Conservation (phyloP, 352 stramenopile genomes). For the Globisporangium sylvaticum region DNA sequence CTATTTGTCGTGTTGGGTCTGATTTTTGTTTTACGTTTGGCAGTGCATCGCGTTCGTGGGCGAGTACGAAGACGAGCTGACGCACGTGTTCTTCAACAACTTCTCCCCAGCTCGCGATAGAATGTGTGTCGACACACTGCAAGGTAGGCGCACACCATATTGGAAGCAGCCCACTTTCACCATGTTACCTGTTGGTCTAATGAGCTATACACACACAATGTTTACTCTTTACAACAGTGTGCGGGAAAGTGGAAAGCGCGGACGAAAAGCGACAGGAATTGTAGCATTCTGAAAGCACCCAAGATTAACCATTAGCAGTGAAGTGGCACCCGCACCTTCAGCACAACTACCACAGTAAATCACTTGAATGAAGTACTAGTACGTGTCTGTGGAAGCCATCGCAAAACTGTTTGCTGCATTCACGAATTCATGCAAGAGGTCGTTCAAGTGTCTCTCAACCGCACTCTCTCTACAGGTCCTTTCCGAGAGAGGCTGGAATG, state of each 20-base stretch:
- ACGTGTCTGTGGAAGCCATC: not conserved
- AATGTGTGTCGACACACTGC: conserved; percentile 45
- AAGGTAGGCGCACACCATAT: conserved; percentile 27
- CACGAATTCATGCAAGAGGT: not conserved
- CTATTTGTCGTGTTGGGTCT: not conserved
- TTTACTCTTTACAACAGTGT: conserved; percentile 1
- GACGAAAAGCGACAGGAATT: conserved; percentile 3
- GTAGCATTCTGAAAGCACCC: not conserved
- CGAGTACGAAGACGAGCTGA: conserved; percentile 80
- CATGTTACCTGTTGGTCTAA: not conserved
- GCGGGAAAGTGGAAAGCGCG: not conserved
- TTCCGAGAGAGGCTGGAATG: conserved; percentile 26
- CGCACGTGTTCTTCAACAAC: conserved; percentile 71
- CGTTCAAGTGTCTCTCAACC: not conserved
- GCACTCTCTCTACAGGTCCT: conserved; percentile 8
- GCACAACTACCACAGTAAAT: too few species aligned
- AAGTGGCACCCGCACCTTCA: not conserved
- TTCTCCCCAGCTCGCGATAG: conserved; percentile 58
- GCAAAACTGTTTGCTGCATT: not conserved
- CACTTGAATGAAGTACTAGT: not conserved
- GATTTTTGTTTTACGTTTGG: not conserved
- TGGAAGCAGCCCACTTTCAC: not conserved
- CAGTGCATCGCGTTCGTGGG: conserved; percentile 79
- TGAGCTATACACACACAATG: not conserved
- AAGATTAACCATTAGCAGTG: not conserved